Conservation (phyloP, 805 yeast species). For the Candida ulmi region DNA sequence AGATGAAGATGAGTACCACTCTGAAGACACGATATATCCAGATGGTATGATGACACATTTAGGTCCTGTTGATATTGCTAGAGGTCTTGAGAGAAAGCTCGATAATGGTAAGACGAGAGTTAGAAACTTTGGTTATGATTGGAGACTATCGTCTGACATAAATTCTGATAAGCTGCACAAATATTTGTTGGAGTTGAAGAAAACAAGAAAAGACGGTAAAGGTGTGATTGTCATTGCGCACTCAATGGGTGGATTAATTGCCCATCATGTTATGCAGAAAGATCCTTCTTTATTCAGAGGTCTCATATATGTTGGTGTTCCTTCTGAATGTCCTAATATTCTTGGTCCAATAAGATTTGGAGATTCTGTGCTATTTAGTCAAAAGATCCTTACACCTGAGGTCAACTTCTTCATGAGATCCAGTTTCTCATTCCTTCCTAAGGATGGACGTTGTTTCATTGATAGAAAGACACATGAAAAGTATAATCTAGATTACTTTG, state of each 20-base stretch:
- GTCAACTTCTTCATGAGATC: slow-evolving; percentile 87
- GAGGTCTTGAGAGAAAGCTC: slow-evolving; percentile 51
- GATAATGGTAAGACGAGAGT: slow-evolving; percentile 55
- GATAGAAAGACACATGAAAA: slow-evolving; percentile 53
- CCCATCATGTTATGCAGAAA: slow-evolving; percentile 71
- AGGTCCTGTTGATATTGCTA: slow-evolving; percentile 82
- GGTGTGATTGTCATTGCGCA: slow-evolving; percentile 77
- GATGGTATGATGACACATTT: slow-evolving; percentile 76
- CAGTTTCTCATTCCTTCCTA: slow-evolving; percentile 72
- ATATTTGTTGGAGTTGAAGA: slow-evolving; percentile 38
- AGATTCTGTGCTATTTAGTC: slow-evolving; percentile 72
- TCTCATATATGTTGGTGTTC: slow-evolving; percentile 75
- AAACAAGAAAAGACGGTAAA: slow-evolving; percentile 37
- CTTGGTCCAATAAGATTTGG: slow-evolving; percentile 82
- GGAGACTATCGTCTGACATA: slow-evolving; percentile 72
- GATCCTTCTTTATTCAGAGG: slow-evolving; percentile 70
- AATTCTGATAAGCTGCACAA: slow-evolving; percentile 45
- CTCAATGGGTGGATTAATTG: slow-evolving; percentile 90
- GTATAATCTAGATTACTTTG: slow-evolving; percentile 68
- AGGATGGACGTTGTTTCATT: slow-evolving; percentile 67
- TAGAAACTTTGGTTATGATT: slow-evolving; percentile 85
- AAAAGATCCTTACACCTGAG: slow-evolving; percentile 70
- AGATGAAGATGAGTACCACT: slow-evolving; percentile 60
- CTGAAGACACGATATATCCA: slow-evolving; percentile 50
- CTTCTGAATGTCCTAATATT: slow-evolving; percentile 78